phyloP scores from a whole-genome alignment of 1,139 yeast species.

The Blastobotrys proliferans region DNA sequence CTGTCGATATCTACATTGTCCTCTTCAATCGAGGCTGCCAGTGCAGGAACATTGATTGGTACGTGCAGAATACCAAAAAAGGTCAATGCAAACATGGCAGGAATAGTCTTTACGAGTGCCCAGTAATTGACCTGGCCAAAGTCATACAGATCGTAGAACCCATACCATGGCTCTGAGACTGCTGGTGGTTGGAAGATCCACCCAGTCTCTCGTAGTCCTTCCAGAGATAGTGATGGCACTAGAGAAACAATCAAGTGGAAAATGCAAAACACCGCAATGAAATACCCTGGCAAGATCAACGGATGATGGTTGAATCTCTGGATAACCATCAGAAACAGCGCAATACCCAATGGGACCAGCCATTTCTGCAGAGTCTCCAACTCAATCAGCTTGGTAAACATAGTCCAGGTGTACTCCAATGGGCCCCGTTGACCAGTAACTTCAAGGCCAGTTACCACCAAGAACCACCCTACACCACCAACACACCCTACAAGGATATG shows the following conservation, averaged over 20 bases:
- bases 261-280: conserved; percentile 61
- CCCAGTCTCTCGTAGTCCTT: conserved; percentile 62
- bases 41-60: conserved; percentile 95
- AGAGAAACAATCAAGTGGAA: conserved; percentile 66
- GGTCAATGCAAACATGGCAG: conserved; percentile 92
- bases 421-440: conserved; percentile 77
- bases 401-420: conserved; percentile 50
- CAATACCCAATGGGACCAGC: conserved; percentile 63
- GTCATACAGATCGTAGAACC: conserved; percentile 69
- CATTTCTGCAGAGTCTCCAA: conserved; percentile 55
- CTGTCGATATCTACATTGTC: conserved; percentile 80
- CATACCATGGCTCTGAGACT: conserved; percentile 80
- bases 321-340: conserved; percentile 50
- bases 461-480: conserved; percentile 96
- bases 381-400: conserved; percentile 22
- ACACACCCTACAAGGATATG: conserved; percentile 95
- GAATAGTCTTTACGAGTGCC: conserved; percentile 63
- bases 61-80: conserved; percentile 95
- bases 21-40: conserved; percentile 85
- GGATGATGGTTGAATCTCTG: conserved; percentile 66
- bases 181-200: conserved; percentile 76
- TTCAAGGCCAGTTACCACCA: conserved; percentile 85
- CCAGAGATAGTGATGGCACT: conserved; percentile 63
- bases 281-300: conserved; percentile 73
- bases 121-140: conserved; percentile 70